phyloP scores from a whole-genome alignment of 306 rosid species.

The Malus sieversii region DNA sequence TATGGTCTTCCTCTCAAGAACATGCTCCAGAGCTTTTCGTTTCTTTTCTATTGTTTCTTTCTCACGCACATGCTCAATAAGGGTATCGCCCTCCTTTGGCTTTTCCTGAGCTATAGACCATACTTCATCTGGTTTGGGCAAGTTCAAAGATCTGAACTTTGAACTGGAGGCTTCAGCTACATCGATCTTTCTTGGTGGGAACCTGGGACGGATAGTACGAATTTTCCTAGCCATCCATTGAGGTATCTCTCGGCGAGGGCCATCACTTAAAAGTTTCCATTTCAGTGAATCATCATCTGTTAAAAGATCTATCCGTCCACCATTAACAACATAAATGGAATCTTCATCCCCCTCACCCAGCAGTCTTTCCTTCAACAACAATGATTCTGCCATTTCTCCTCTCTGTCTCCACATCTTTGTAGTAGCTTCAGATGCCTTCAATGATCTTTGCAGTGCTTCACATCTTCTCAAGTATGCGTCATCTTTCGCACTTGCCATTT shows the following conservation, averaged over 20 bases:
- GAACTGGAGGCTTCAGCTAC: constrained; percentile 50
- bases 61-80: constrained; percentile 52
- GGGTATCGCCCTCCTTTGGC: constrained; percentile 60
- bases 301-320: constrained; percentile 71
- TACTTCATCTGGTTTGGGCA: constrained; percentile 60
- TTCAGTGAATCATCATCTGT: constrained; percentile 56
- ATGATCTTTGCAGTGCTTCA: constrained; percentile 56
- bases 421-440: constrained; percentile 56
- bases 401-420: constrained; percentile 56
- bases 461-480: constrained; percentile 61
- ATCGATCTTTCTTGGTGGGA: constrained; percentile 63
- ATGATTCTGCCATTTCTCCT: constrained; percentile 56
- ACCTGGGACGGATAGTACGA: constrained; percentile 49
- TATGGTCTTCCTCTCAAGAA: constrained; percentile 40
- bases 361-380: constrained; percentile 46
- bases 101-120: constrained; percentile 76
- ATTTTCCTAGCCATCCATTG: constrained; percentile 82
- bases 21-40: constrained; percentile 55
- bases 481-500: constrained; percentile 39
- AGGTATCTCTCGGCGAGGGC: constrained; percentile 78
- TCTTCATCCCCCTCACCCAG: constrained; percentile 35
- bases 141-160: constrained; percentile 54
- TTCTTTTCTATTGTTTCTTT: constrained; percentile 55
- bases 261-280: constrained; percentile 67
- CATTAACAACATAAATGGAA: constrained; percentile 48